A percentile compares a stretch with the other conserved stretches of the same genome.
phyloP scores from a whole-genome alignment of 164 flowering plant genomes.

The Chimonanthus salicifolius region DNA sequence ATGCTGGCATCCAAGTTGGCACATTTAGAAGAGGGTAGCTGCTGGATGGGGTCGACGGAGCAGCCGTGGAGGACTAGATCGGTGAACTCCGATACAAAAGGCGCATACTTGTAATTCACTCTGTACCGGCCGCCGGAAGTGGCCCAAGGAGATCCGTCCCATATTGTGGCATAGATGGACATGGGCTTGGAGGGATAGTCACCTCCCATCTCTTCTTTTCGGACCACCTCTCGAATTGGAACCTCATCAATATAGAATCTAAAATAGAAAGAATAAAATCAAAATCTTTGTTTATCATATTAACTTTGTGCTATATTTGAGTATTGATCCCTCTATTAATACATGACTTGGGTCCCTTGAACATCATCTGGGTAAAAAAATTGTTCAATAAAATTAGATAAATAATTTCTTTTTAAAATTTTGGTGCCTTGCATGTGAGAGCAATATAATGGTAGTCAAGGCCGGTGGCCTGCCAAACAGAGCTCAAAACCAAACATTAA shows the following conservation, averaged over 20 bases:
- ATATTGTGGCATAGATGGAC: slow-evolving; percentile 86
- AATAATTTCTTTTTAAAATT: too few species aligned
- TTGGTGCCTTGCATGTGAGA: too few species aligned
- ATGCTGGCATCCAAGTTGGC: slow-evolving; percentile 19
- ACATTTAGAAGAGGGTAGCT: slow-evolving; percentile 23
- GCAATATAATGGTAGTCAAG: too few species aligned
- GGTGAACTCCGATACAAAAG: slow-evolving; percentile 63
- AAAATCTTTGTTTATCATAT: too few species aligned
- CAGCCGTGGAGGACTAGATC: slow-evolving; percentile 74
- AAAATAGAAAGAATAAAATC: slow-evolving; percentile 1
- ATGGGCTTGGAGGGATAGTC: slow-evolving; percentile 94
- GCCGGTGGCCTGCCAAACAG: too few species aligned
- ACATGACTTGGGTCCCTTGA: too few species aligned
- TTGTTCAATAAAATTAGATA: too few species aligned
- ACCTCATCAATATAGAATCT: slow-evolving; percentile 90
- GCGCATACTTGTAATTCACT: slow-evolving; percentile 65
- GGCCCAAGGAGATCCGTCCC: slow-evolving; percentile 97
- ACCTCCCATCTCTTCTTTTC: slow-evolving; percentile 60
- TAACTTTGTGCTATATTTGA: too few species aligned
- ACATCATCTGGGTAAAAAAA: too few species aligned
- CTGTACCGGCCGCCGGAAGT: slow-evolving; percentile 75
- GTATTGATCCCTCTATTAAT: too few species aligned
- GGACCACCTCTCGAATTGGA: slow-evolving; percentile 70
- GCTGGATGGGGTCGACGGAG: slow-evolving; percentile 47
- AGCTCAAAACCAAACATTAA: too few species aligned